Evolutionary conservation across 2,329 filamentous ascomycete species (phyloP).

Genomic region (Sporothrix inflata): DNA sequence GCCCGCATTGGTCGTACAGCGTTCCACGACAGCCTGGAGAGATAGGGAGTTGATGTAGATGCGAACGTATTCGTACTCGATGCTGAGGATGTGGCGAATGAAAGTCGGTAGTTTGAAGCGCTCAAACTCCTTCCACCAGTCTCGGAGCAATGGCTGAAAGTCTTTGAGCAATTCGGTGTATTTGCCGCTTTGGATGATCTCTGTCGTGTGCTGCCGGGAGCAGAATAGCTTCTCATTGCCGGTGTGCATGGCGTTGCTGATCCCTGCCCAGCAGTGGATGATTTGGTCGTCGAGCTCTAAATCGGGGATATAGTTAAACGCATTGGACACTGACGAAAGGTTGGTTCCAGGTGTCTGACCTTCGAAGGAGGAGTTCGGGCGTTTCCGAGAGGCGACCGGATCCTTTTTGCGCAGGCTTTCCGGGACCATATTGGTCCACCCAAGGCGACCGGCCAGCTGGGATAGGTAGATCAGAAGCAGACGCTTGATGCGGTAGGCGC

Average conservation of each 20-base stretch:
- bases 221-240: slow-evolving; percentile 88
- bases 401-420: slow-evolving; percentile 63
- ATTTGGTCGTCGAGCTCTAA: slow-evolving; percentile 70
- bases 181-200: slow-evolving; percentile 82
- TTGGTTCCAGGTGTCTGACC: slow-evolving; percentile 65
- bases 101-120: slow-evolving; percentile 69
- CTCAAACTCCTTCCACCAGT: slow-evolving; percentile 84
- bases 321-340: slow-evolving; percentile 58
- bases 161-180: slow-evolving; percentile 81
- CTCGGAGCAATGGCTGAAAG: slow-evolving; percentile 75
- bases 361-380: slow-evolving; percentile 24
- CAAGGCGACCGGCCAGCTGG: slow-evolving; percentile 89
- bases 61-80: slow-evolving; percentile 94
- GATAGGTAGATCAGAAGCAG: slow-evolving; percentile 89
- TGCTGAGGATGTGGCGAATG: slow-evolving; percentile 77
- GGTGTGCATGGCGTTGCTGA: slow-evolving; percentile 88
- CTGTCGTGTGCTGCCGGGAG: slow-evolving; percentile 83
- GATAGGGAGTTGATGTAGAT: slow-evolving; percentile 95
- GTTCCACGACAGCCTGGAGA: slow-evolving; percentile 90
- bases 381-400: slow-evolving; percentile 51
- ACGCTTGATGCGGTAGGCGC: slow-evolving; percentile 80
- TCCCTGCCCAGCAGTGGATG: slow-evolving; percentile 89
- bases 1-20: slow-evolving; percentile 70
- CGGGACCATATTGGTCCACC: slow-evolving; percentile 92
- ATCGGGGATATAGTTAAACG: slow-evolving; percentile 69